Evolutionary conservation across 1,284 basidiomycete species (phyloP), one percentile per base, ranked within the genome.

Genomic region (Tetrapyrgos nigripes): DNA sequence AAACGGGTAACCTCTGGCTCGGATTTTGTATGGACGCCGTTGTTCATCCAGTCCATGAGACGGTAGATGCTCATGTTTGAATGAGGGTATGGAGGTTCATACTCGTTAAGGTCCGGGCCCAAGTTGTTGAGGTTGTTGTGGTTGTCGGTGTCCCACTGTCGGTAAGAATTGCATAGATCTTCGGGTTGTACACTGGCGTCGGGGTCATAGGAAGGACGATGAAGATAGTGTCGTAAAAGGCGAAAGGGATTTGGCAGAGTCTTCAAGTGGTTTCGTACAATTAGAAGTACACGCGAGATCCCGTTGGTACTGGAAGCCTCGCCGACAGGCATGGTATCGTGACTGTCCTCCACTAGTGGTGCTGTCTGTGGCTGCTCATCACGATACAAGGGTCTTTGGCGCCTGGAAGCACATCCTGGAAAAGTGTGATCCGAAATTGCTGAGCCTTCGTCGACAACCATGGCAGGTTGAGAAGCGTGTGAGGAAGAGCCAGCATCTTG

Each of bases 141-240:
- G 6, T 17, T 8, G 17, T 17, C 17, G 24, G 33, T 27, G 24
- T 28, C 14, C 14, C 23, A 46, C 13, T 33, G 44, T 33, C 24
- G 14, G 17, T 3, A 23, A 8, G 9, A n/a, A 23, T 46, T 53
- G 17, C 52, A 46, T 10, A 66, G 51, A 28, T 66, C 59, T 24
- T 62, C 60, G 2, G 47, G 24, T 13, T 44, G 29, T 9, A 68
- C 48, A 19, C 46, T 31, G 0, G 60, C 40, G 24, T 70, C 66
- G 0, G 68, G 68, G 31, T 70, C 69, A 44, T 67, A 62, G 3
- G 67, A 65, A 10, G 68, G 69, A 0, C 64, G 58, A 23, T 69
- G 59, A 1, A 35, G 54, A 49, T 71, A 71, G 1, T 66, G 57
- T 0, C 61, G 53, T 13, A 55, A 45, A 14, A 70, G 47, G 2